Evolutionary conservation across 1,284 basidiomycete genomes (phyloP).

Genomic region (Heterobasidion occidentale): DNA sequence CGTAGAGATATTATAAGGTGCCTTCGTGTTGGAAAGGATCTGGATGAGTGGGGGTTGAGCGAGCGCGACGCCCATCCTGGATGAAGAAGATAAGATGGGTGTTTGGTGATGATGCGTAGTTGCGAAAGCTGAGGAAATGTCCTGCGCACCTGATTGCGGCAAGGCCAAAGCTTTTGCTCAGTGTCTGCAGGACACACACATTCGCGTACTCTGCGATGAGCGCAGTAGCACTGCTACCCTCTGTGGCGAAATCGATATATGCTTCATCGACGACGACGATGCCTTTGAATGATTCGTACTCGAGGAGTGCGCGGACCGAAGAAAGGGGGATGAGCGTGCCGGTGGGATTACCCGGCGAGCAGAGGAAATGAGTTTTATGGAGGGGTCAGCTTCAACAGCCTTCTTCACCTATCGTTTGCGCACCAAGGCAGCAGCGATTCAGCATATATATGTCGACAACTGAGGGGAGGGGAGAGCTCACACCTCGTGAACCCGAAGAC

Average conservation of each 20-base stretch:
- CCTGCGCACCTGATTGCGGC: conserved; percentile 80
- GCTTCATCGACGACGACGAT: conserved; percentile 96
- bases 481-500: conserved; percentile 71
- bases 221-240: conserved; percentile 56
- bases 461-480: conserved; percentile 20
- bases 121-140: not conserved
- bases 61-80: conserved; percentile 82
- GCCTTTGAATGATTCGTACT: conserved; percentile 81
- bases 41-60: conserved; percentile 88
- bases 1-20: conserved; percentile 94
- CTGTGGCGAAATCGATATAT: conserved; percentile 88
- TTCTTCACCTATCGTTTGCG: conserved; percentile 53
- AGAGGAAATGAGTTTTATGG: conserved; percentile 89
- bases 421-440: not conserved
- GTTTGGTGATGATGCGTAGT: not conserved
- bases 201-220: conserved; percentile 84
- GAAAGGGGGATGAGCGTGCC: conserved; percentile 80
- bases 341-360: conserved; percentile 97
- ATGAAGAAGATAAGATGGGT: not conserved
- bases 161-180: conserved; percentile 95
- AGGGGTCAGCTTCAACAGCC: conserved; percentile 55
- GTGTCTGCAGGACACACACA: conserved; percentile 88
- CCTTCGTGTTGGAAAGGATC: conserved; percentile 93
- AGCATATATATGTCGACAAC: too few relatives aligned
- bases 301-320: conserved; percentile 66